A percentile compares a stretch with the other conserved stretches of the same genome.
These are phyloP conservation scores for Ordospora pajunii DNA, from an alignment of 371 early-diverging fungal species.

Conservation along the genomic window DNA sequence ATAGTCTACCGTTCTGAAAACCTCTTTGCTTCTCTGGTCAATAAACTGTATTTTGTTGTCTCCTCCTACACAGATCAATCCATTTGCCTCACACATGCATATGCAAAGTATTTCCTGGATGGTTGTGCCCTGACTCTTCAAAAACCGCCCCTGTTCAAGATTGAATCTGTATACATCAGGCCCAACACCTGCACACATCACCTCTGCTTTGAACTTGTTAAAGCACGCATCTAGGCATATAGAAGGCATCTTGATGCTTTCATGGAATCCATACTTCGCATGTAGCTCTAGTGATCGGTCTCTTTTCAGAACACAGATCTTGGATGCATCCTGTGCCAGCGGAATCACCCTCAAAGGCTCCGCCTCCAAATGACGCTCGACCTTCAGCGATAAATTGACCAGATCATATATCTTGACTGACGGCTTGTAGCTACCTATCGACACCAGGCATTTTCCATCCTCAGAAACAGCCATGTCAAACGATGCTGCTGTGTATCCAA, in stretches of 20 bases:
- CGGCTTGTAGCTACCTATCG: conserved; percentile 87
- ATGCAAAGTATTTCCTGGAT: conserved; percentile 63
- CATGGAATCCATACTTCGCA: conserved; percentile 82
- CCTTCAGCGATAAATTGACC: conserved; percentile 80
- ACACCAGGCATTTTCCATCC: conserved; percentile 75
- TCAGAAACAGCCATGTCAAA: conserved; percentile 70
- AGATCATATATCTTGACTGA: conserved; percentile 86
- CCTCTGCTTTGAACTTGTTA: conserved; percentile 78
- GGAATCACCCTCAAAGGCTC: conserved; percentile 68
- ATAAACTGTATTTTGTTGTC: conserved; percentile 66
- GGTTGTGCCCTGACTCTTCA: conserved; percentile 65
- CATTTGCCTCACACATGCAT: conserved; percentile 76
- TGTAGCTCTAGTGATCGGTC: conserved; percentile 92
- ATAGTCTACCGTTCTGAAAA: conserved; percentile 63
- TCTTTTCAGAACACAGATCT: conserved; percentile 75
- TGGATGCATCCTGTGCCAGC: conserved; percentile 90
- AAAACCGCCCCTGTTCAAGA: conserved; percentile 82
- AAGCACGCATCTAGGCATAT: conserved; percentile 62
- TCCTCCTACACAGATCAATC: conserved; percentile 76
- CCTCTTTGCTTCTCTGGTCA: conserved; percentile 37
- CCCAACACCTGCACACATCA: conserved; percentile 71
- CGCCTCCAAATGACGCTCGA: conserved; percentile 83
- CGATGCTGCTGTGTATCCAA: conserved; percentile 90
- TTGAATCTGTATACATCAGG: conserved; percentile 79
- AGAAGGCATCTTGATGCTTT: conserved; percentile 81